Base-by-base conservation (phyloP, 2,329 filamentous ascomycete genomes). In the Clonostachys rhizophaga region DNA sequence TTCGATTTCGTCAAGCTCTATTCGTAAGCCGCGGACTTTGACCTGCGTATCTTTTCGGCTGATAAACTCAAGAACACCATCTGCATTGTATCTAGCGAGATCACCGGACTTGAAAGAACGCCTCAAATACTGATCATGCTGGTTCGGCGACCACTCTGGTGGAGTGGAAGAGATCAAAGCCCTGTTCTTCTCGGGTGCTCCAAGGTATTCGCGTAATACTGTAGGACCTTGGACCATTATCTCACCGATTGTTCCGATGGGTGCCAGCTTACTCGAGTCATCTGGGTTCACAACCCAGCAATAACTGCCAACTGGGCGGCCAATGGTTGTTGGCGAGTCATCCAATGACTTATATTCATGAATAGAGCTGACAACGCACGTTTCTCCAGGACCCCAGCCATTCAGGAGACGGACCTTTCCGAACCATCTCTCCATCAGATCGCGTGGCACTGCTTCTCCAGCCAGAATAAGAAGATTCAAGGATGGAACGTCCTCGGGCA, bases 141-240 rank as follows among this genome's bases (percentile, higher is more conserved):
- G 58, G 55, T 12, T 40, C 13, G 64, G 56, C 6, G 70, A 58
- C 74, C 75, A 80, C 7, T 56, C 58, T 8, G 72, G 74, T 17
- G 47, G 40, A 44, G 74, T 62, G 58, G 42, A 34, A 9, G 82
- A 69, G 50, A 82, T 83, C 0, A 66, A 67, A 24, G 66, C 67
- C 13, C 63, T 64, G 0, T 78, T 81, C 55, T 76, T 77, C 43
- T 69, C 64, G 1, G 64, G 62, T 39, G 80, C 72, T 48, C 75
- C 72, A 36, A 80, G 60, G 49, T 83, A 83, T 20, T 76, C 76
- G 5, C 72, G 66, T 17, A 75, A 76, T n/a, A 83, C 71, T 20
- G 73, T 69, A 4, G 75, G 75, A 2, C 74, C 74, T 50, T 71
- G 70, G 36, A 77, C 60, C 8, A 72, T 55, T 14, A 75, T 62